Evolutionary conservation across 2,329 filamentous ascomycete genomes (phyloP).

Genomic region (Cytospora schulzeri): DNA sequence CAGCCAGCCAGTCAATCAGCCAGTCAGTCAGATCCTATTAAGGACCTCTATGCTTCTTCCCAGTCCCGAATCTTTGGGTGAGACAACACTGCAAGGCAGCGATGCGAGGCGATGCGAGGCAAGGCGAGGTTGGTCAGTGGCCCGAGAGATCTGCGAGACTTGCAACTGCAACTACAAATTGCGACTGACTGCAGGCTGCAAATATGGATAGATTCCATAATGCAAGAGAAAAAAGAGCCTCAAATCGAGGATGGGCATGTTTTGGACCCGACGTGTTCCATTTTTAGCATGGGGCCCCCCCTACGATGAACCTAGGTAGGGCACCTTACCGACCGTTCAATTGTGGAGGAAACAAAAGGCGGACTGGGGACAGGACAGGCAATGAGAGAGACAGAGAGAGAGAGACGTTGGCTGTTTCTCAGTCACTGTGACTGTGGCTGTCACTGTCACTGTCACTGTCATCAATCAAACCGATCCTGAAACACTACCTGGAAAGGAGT

Average conservation of each 20-base stretch:
- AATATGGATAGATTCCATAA: too few species aligned
- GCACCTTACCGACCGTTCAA: too few species aligned
- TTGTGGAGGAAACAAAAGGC: not conserved
- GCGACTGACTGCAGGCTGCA: not conserved
- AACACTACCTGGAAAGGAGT: not conserved
- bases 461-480: not conserved
- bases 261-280: conserved; percentile 18
- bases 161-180: not conserved
- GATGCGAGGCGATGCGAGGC: not conserved
- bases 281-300: conserved; percentile 5
- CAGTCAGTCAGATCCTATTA: not conserved
- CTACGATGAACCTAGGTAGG: not conserved
- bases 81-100: not conserved
- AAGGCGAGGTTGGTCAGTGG: not conserved
- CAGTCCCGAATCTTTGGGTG: not conserved
- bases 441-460: not conserved
- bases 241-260: conserved; percentile 3
- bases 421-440: not conserved
- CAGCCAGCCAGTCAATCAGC: not conserved
- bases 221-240: conserved; percentile 16
- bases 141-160: not conserved
- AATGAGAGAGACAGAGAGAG: not conserved
- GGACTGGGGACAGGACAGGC: too few species aligned
- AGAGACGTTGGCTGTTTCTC: too few species aligned
- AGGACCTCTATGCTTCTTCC: not conserved